Conservation (phyloP, 2,329 filamentous ascomycete species). For the Arthrocladium fulminans region DNA sequence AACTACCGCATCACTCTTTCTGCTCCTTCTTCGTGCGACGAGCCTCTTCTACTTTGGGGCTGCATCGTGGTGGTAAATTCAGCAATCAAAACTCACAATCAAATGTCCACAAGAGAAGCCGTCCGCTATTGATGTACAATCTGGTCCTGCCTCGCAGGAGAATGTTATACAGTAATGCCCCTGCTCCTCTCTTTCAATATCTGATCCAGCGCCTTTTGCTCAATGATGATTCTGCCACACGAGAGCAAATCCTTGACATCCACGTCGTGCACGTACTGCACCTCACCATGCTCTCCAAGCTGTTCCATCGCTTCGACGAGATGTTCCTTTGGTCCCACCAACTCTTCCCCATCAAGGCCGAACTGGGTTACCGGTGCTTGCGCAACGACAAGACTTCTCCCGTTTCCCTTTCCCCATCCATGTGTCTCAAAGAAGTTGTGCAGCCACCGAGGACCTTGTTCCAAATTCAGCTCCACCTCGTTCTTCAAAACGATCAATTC, state of each 20-base stretch:
- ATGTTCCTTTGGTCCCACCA: constrained; percentile 41
- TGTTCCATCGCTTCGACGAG: constrained; percentile 52
- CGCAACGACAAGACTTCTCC: constrained; percentile 69
- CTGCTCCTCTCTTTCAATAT: constrained; percentile 1
- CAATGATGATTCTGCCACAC: constrained; percentile 74
- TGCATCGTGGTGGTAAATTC: too few relatives aligned
- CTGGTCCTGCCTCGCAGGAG: not conserved
- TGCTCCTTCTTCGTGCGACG: too few relatives aligned
- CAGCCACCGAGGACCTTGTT: constrained; percentile 48
- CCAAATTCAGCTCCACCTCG: constrained; percentile 56
- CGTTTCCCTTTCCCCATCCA: constrained; percentile 56
- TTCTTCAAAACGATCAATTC: constrained; percentile 81
- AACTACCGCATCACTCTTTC: too few relatives aligned
- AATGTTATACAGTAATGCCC: not conserved
- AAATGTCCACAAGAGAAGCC: too few relatives aligned
- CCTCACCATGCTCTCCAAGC: constrained; percentile 58
- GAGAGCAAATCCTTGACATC: constrained; percentile 93
- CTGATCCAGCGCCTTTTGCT: constrained; percentile 60
- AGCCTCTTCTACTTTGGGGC: too few relatives aligned
- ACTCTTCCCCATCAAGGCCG: constrained; percentile 34
- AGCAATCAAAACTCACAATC: too few relatives aligned
- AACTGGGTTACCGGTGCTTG: constrained; percentile 23
- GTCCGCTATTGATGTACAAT: too few relatives aligned
- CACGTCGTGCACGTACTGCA: constrained; percentile 64
- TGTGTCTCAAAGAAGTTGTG: constrained; percentile 62